phyloP scores from a whole-genome alignment of 1,139 yeast genomes.

The Geotrichum macrosporum region DNA sequence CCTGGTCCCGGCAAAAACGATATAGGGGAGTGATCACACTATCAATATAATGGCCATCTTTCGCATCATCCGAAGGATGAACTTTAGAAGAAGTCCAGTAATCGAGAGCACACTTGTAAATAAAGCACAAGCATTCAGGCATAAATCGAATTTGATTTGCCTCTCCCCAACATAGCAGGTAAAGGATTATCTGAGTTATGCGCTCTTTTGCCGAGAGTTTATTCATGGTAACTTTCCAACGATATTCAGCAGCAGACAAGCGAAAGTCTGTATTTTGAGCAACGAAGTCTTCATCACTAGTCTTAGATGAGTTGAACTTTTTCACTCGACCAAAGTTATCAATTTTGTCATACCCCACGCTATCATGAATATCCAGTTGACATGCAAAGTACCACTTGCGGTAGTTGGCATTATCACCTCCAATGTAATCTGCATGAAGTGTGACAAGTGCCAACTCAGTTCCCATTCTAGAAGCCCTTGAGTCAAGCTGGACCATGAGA shows the following conservation, averaged over 20 bases:
- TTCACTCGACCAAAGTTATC: constrained; percentile 21
- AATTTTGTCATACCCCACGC: constrained; percentile 43
- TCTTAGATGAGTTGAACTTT: constrained; percentile 24
- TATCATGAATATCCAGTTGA: constrained; percentile 53
- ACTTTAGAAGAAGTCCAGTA: constrained; percentile 45
- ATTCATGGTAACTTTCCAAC: constrained; percentile 61
- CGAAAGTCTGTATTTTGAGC: constrained; percentile 21
- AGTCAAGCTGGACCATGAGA: constrained; percentile 69
- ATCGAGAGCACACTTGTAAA: constrained; percentile 74
- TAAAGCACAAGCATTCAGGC: constrained; percentile 82
- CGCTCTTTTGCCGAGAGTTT: constrained; percentile 50
- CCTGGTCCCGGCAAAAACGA: constrained; percentile 54
- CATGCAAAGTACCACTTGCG: constrained; percentile 72
- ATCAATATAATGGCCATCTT: constrained; percentile 49
- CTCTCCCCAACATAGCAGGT: constrained; percentile 82
- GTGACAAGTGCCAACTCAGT: constrained; percentile 65
- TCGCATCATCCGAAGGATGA: constrained; percentile 14
- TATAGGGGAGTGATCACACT: constrained; percentile 74
- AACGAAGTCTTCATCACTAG: constrained; percentile 32
- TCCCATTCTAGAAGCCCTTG: constrained; percentile 70
- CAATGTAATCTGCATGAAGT: constrained; percentile 73
- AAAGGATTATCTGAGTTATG: constrained; percentile 63
- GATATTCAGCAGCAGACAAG: constrained; percentile 45
- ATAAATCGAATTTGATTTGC: constrained; percentile 76
- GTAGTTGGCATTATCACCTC: constrained; percentile 63